Evolutionary conservation across 2,329 filamentous ascomycete species (phyloP), one percentile per base, ranked within the genome.

Genomic region (Xylogone sp.): DNA sequence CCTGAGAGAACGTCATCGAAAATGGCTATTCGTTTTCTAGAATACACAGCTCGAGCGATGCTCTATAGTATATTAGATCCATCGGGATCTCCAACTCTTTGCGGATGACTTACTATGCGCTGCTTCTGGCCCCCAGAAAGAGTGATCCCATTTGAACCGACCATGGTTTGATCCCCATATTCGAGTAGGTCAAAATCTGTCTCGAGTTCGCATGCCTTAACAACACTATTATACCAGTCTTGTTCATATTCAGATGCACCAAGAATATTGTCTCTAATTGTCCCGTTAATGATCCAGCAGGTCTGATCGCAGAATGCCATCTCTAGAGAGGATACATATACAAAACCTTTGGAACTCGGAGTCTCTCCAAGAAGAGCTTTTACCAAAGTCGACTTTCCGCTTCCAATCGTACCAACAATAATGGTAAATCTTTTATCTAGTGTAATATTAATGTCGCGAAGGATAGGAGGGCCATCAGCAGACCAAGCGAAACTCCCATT

Each of bases 111-210:
- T 53, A 52, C 50, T n/a, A 56, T 45, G 9, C 58, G 58, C 21
- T 53, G 46, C 45, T 56, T 55, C 48, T 60, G 59, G 16, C 59
- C 59, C 47, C 66, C 65, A 18, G 62, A 65, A 16, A 68, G 55
- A 16, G 60, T 61, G 49, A 64, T 57, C 8, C 65, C 65, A 45
- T 56, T 57, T 19, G 59, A 59, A 16, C 66, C 66, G 43, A 65
- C 58, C 7, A 34, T 48, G 2, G 56, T 60, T 42, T 45, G 51
- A 49, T 67, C 64, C 19, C 61, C 59, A 5, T 63, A 51, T 3
- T 58, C 52, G 31, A 69, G 53, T 22, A n/a, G 21, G 21, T 51
- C 45, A 39, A 62, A 43, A 55, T 62, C 59, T 22, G 44, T 24
- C 6, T 51, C 43, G 2, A 62, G 44, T 18, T 52, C 54, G 31